A percentile compares a stretch with the other conserved stretches of the same genome.
phyloP scores from a whole-genome alignment of 2,329 filamentous ascomycete genomes.

The Xylariaceae sp. region DNA sequence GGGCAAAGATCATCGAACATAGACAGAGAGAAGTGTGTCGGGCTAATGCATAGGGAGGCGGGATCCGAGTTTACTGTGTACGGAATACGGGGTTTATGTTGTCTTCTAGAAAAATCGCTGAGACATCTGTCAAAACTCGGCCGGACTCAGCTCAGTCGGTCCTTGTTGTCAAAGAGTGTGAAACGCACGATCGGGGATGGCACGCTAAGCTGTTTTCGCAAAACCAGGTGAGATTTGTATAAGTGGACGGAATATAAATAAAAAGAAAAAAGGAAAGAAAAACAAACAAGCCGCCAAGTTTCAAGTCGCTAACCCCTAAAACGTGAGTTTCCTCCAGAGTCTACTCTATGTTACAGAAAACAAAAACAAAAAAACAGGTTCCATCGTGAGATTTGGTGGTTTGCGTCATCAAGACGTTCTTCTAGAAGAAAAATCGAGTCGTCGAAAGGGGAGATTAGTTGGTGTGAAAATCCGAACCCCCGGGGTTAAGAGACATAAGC shows the following conservation, averaged over 20 bases:
- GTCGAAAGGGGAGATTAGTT: background rate
- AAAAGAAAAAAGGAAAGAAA: background rate
- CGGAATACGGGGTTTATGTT: background rate
- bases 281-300: slow-evolving; percentile 4
- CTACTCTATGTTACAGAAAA: slow-evolving; percentile 11
- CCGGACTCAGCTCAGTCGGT: too few relatives aligned
- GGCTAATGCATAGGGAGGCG: too few relatives aligned
- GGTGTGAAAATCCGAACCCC: background rate
- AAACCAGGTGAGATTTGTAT: background rate
- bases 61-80: too few relatives aligned
- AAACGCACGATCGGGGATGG: background rate
- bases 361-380: background rate
- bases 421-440: background rate
- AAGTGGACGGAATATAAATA: background rate
- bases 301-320: slow-evolving; percentile 20
- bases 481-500: slow-evolving; percentile 2
- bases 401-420: slow-evolving; percentile 6
- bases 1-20: too few relatives aligned
- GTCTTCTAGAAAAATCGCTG: too few relatives aligned
- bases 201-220: too few relatives aligned
- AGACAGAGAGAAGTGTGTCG: too few relatives aligned
- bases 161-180: background rate
- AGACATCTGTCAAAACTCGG: too few relatives aligned
- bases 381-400: background rate
- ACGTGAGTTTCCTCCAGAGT: slow-evolving; percentile 22